Evolutionary conservation across 169 alveolate species (phyloP), one percentile per base, ranked within the genome.

Genomic region (Babesia divergens): DNA sequence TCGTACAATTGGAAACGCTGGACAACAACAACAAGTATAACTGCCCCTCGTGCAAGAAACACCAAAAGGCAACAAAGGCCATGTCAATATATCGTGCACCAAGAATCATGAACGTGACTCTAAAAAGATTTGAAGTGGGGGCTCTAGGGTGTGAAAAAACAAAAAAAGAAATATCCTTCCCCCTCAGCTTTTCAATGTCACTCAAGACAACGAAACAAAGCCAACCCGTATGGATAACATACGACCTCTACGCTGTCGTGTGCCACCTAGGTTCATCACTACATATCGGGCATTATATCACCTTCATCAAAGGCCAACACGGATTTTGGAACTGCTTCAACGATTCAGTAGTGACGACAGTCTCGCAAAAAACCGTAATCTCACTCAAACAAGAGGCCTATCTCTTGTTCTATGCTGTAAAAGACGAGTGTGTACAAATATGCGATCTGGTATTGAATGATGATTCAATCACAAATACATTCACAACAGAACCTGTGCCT

Each of bases 11-110:
- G 28, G 90, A 86, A 37, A 46, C 55, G 52, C 46, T 86, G 51
- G 64, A 54, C 52, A 70, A 79, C 29, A 70, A 62, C 82, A 86
- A 86, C 79, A 83, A 84, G 47, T 86, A 86, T 77, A 62, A 74
- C 66, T 86, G 92, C 60, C 82, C 79, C 31, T 53, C 54, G 32
- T 86, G 92, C 71, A 69, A 69, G 49, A 38, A 69, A 29, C 75
- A 82, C 53, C 84, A 76, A 55, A 69, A 44, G 28, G 92, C 92
- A 24, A 77, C 84, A n/a, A 86, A 82, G 80, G 79, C 84, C 50
- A 65, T 84, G 65, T 79, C 84, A 35, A 68, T 86, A 6, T 76
- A 77, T 59, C 70, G 79, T 38, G 65, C 79, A 14, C 92, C 92
- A 37, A 49, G 84, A 50, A 84, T 86, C 11, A 50, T 86, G 60